Base-by-base conservation (phyloP, 352 stramenopile genomes). In the Lagenidium sp. region DNA sequence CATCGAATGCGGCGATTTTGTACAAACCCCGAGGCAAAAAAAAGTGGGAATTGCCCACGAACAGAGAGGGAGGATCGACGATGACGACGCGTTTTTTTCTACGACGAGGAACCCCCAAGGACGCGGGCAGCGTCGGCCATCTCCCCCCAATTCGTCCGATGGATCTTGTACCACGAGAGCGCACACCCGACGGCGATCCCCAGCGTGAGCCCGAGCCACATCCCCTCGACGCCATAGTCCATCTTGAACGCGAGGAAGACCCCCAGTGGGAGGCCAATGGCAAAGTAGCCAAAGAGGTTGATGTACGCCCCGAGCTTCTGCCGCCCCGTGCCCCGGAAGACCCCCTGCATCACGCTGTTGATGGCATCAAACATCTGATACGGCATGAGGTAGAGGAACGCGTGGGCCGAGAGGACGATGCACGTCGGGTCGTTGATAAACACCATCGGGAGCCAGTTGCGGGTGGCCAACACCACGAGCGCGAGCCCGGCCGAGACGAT, bases 381-480 rank as follows among this genome's bases (percentile, higher is more conserved):
- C 31, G 76, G 75, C 55, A 84, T 70, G 22, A 87, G 49, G 32
- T 77, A 72, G 1, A 83, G 44, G 30, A 86, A 41, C 28, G 72
- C 78, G 41, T 77, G 60, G 4, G 44, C 54, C 4, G 70, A 57
- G 11, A 79, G 38, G 23, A 47, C 50, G 6, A 79, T 56, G 0
- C 68, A 71, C n/a, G 64, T 51, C 6, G 62, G 32, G 44, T 91
- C 75, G 43, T 85, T 87, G 62, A 91, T 85, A 36, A 91, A 79
- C 13, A 85, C 59, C 31, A 55, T 43, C 8, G 70, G 74, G 21
- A 91, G 62, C 12, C 65, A 48, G 37, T 63, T 57, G 32, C 70
- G 63, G 16, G 60, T 58, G 34, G 65, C 40, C 12, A 81, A 50
- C 38, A 88, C 64, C 15, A 74, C 6, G 6, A 71, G 46, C 1